Evolutionary conservation across 805 yeast genomes (phyloP), one percentile per base, ranked within the genome.

Genomic region (Zygosaccharomyces rouxii): DNA sequence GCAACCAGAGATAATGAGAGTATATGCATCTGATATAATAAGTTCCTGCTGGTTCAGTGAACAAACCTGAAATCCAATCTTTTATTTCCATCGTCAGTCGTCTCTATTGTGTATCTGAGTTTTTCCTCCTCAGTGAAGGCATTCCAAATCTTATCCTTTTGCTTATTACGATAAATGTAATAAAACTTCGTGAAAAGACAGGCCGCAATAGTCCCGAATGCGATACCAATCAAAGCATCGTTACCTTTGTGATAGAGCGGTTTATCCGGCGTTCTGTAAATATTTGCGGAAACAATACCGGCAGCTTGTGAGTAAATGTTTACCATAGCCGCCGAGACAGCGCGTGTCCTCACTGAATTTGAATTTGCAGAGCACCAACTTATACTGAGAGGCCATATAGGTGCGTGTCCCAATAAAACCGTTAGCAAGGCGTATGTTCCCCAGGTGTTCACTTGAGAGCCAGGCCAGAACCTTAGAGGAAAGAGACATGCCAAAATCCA

Each of bases 301-400:
- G 81, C 84, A 0, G 79, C 69, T 59, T 84, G 89, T 0, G 78
- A 79, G 60, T 73, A 76, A 72, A 83, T 81, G 57, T 83, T 84
- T 58, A 78, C 82, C 41, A 84, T 49, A 0, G 89, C 81, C 0
- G 87, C 79, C 11, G 84, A 74, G 4, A 84, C 80, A 0, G 89
- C 78, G 55, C 90, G 70, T 2, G 79, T 69, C n/a, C 83, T 66
- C 23, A 84, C 84, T 1, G 83, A 72, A 60, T 79, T 77, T 7
- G 87, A 74, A 56, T 83, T 83, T 25, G 77, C 63, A 0, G 89
- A 81, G 48, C 80, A 75, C 81, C 86, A 79, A 23, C 78, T 69
- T 23, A 79, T 82, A 50, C 76, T 68, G 42, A 82, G 64, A 1
- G 85, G 78, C 65, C 79, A 80, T n/a, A 75, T 66, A 0, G 81